These are phyloP conservation scores for Cadophora sp. DNA, from an alignment of 2,329 filamentous ascomycete genomes.

Conservation along the genomic window DNA sequence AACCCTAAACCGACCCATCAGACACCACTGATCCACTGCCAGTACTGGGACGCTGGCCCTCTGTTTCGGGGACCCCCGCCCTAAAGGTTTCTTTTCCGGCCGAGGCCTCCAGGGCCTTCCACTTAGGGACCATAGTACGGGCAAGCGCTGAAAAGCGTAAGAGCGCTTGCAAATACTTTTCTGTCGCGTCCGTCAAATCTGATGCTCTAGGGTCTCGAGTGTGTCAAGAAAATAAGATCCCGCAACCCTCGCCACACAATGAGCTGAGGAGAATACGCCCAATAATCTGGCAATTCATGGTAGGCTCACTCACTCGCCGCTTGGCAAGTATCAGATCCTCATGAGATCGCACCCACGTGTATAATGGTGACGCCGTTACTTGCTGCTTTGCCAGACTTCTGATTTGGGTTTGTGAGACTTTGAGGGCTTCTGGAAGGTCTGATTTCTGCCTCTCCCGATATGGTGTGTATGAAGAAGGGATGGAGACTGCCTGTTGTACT, in stretches of 20 bases:
- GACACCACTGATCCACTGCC: background rate
- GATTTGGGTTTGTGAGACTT: background rate
- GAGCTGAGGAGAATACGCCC: background rate
- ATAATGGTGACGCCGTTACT: background rate
- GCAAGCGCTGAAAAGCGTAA: background rate
- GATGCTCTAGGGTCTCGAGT: background rate
- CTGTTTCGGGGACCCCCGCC: background rate
- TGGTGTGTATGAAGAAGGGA: no score
- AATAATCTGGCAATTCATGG: background rate
- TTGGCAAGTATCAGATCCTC: background rate
- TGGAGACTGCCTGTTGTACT: background rate
- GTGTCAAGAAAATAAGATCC: background rate
- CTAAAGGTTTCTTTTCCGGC: slow-evolving; percentile 7
- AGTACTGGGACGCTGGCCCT: background rate
- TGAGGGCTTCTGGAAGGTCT: background rate
- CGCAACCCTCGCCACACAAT: background rate
- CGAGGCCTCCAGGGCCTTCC: background rate
- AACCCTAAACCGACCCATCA: no score
- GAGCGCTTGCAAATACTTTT: background rate
- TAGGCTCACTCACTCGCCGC: background rate
- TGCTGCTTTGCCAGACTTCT: background rate
- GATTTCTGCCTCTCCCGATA: no score
- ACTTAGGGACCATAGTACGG: background rate
- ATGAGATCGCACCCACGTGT: background rate
- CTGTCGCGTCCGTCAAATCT: background rate